These are phyloP conservation scores for Hypoxylon crocopeplum DNA, from an alignment of 495 filamentous ascomycete genomes.

Conservation along the genomic window DNA sequence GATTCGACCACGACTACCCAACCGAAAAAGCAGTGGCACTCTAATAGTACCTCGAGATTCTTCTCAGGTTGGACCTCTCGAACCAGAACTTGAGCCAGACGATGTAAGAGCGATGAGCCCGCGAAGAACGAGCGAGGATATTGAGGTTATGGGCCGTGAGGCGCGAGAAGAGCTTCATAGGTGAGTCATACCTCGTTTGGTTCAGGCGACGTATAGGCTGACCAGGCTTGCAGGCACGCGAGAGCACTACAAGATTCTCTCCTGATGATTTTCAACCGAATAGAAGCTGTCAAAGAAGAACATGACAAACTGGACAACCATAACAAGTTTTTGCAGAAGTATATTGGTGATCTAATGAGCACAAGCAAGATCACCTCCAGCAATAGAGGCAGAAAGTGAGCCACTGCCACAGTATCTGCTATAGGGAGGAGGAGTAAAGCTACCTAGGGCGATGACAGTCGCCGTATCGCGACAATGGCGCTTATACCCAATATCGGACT, in stretches of 20 bases:
- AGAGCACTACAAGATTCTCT: conserved; percentile 86
- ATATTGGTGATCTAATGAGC: conserved; percentile 82
- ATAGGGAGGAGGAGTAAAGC: conserved; percentile 6
- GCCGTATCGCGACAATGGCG: conserved; percentile 19
- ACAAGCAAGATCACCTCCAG: conserved; percentile 79
- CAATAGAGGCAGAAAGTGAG: conserved; percentile 59
- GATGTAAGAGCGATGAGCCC: conserved; percentile 97
- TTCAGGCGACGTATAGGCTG: conserved; percentile 52
- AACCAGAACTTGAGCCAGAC: conserved; percentile 72
- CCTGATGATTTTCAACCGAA: conserved; percentile 84
- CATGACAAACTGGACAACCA: conserved; percentile 93
- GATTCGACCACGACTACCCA: conserved; percentile 59
- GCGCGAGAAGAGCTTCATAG: conserved; percentile 64
- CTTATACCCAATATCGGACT: conserved; percentile 30
- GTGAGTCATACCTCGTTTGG: conserved; percentile 45
- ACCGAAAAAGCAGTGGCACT: conserved; percentile 78
- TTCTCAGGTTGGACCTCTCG: conserved; percentile 68
- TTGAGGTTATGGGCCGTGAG: conserved; percentile 83
- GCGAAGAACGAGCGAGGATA: conserved; percentile 83
- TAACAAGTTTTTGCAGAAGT: conserved; percentile 94
- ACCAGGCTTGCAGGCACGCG: conserved; percentile 70
- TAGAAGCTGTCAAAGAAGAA: conserved; percentile 92
- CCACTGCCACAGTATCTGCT: not conserved
- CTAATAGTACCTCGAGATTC: conserved; percentile 81
- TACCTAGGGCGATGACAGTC: conserved; percentile 9